phyloP scores from a whole-genome alignment of 495 filamentous ascomycete species.

The Chlorociboria aeruginascens region DNA sequence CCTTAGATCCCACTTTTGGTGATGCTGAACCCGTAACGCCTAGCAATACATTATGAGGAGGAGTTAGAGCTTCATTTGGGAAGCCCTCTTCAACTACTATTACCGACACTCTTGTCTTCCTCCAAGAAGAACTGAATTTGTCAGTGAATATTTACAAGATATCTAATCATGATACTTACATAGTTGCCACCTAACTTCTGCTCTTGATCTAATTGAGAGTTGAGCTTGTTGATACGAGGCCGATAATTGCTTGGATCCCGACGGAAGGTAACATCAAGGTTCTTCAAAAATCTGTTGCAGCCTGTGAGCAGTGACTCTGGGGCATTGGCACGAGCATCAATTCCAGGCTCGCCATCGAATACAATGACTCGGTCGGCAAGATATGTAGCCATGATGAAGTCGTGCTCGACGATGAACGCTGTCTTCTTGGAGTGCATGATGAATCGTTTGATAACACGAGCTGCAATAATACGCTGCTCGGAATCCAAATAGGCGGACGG shows the following conservation, averaged over 20 bases:
- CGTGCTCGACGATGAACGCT: conserved; percentile 97
- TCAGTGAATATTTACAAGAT: too few species aligned
- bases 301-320: conserved; percentile 90
- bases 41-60: conserved; percentile 11
- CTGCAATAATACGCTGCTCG: conserved; percentile 95
- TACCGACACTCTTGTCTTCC: conserved; percentile 11
- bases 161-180: conserved; percentile 37
- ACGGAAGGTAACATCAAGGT: conserved; percentile 93
- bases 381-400: conserved; percentile 99
- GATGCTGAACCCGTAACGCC: conserved; percentile 19
- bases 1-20: conserved; percentile 6
- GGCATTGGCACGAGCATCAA: conserved; percentile 74
- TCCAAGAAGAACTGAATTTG: conserved; percentile 21
- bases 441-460: conserved; percentile 96
- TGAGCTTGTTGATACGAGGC: conserved; percentile 94
- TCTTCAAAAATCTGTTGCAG: conserved; percentile 94
- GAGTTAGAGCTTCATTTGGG: conserved; percentile 10
- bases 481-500: conserved; percentile 92
- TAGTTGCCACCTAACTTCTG: conserved; percentile 92
- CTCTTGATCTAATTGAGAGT: conserved; percentile 92
- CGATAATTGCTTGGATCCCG: conserved; percentile 93
- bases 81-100: conserved; percentile 19
- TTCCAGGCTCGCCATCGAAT: conserved; percentile 85
- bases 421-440: conserved; percentile 99
- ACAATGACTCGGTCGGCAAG: conserved; percentile 97